A percentile compares a stretch with the other conserved stretches of the same genome.
These are phyloP conservation scores for Rutidosis leptorrhynchoides DNA, from an alignment of 129 eudicot genomes.

Conservation along the genomic window DNA sequence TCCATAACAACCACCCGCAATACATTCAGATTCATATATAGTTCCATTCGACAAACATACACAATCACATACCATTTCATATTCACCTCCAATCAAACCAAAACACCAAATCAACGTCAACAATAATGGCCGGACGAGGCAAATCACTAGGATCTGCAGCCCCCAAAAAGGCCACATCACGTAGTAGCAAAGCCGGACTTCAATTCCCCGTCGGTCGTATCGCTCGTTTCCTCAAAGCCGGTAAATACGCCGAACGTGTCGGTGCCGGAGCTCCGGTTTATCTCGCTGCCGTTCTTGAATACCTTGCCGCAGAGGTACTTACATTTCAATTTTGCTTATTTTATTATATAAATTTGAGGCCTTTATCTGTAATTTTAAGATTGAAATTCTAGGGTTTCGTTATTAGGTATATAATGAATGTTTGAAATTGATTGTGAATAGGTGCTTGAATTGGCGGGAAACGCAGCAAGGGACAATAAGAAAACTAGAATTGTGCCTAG, in stretches of 20 bases:
- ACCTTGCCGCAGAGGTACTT: conserved; percentile 56
- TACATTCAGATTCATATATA: conserved; percentile 3
- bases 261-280: conserved; percentile 38
- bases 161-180: conserved; percentile 36
- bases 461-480: conserved; percentile 43
- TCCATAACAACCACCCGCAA: neutral
- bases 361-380: neutral
- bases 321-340: neutral
- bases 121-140: conserved; percentile 42
- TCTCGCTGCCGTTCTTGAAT: conserved; percentile 26
- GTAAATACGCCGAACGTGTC: conserved; percentile 51
- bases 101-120: neutral
- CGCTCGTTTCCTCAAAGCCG: conserved; percentile 41
- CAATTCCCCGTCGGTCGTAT: conserved; percentile 44
- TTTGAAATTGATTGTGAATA: conserved; percentile 20
- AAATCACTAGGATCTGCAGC: conserved; percentile 34
- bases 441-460: conserved; percentile 44
- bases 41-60: neutral
- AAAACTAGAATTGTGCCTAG: conserved; percentile 39
- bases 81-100: neutral
- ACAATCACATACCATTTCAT: no score
- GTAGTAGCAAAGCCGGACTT: conserved; percentile 42
- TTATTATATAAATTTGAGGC: neutral
- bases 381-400: conserved; percentile 15
- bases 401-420: neutral